Conservation (phyloP, 2,329 filamentous ascomycete genomes). For the Zopfia rhizophila region DNA sequence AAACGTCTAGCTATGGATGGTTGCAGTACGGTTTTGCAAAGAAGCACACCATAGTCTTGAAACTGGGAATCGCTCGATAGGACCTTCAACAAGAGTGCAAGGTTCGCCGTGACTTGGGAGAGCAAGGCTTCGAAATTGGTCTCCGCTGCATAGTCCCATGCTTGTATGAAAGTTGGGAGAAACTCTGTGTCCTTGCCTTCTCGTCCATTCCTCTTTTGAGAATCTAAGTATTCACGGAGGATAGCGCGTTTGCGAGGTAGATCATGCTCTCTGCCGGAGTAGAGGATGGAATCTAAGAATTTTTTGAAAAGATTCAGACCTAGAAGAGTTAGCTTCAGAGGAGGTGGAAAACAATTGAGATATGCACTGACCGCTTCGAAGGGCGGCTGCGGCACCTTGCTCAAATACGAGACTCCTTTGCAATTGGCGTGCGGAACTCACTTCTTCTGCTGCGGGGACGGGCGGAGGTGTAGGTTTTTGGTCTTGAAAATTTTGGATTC, state of each 20-base stretch:
- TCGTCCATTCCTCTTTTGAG: slow-evolving; percentile 61
- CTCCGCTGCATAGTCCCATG: slow-evolving; percentile 85
- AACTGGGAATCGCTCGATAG: slow-evolving; percentile 80
- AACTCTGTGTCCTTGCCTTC: slow-evolving; percentile 70
- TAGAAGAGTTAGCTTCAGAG: slow-evolving; percentile 42
- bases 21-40: slow-evolving; percentile 85
- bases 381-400: slow-evolving; percentile 41
- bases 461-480: slow-evolving; percentile 35
- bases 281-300: slow-evolving; percentile 72
- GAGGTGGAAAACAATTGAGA: background rate
- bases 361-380: slow-evolving; percentile 40
- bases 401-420: slow-evolving; percentile 50
- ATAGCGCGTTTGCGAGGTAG: slow-evolving; percentile 65
- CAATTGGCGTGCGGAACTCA: slow-evolving; percentile 47
- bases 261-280: slow-evolving; percentile 64
- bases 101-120: slow-evolving; percentile 80
- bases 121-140: slow-evolving; percentile 83
- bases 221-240: slow-evolving; percentile 74
- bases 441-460: slow-evolving; percentile 36
- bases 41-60: slow-evolving; percentile 76
- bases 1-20: slow-evolving; percentile 83
- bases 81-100: slow-evolving; percentile 83
- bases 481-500: slow-evolving; percentile 37
- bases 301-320: slow-evolving; percentile 75
- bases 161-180: slow-evolving; percentile 83